Evolutionary conservation across 202 grass and related monocot genomes (phyloP).

Genomic region (Zoysia matrella): DNA sequence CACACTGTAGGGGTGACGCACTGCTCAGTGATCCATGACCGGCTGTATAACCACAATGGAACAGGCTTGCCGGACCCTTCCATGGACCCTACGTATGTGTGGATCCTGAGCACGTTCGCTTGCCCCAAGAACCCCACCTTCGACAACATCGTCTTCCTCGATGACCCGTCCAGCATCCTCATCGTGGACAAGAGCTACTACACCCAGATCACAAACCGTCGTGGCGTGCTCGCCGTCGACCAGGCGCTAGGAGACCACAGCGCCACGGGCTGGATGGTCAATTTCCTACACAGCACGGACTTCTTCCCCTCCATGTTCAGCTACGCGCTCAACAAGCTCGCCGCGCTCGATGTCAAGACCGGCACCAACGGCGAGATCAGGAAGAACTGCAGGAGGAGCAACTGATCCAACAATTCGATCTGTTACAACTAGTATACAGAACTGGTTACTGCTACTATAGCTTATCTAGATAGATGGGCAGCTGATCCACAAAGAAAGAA

Average conservation of each 20-base stretch:
- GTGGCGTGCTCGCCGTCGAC: conserved; percentile 13
- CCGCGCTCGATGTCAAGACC: conserved; percentile 62
- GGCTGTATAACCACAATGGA: conserved; percentile 66
- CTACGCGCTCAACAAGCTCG: conserved; percentile 68
- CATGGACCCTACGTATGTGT: conserved; percentile 46
- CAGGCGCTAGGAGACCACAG: conserved; percentile 45
- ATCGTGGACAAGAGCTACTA: neutral
- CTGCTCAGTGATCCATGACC: conserved; percentile 62
- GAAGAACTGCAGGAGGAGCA: conserved; percentile 56
- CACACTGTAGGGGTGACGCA: conserved; percentile 81
- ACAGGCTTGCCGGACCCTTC: conserved; percentile 50
- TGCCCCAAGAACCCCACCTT: conserved; percentile 34
- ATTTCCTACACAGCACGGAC: conserved; percentile 36
- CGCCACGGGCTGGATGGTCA: conserved; percentile 57
- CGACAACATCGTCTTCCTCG: conserved; percentile 60
- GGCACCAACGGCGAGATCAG: conserved; percentile 71
- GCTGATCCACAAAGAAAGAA: conserved; percentile 5
- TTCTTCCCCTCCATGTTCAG: conserved; percentile 13
- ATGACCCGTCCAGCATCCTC: conserved; percentile 47
- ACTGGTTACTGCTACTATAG: neutral
- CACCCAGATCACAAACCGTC: no score
- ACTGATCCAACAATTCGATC: conserved; percentile 18
- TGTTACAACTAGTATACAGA: neutral
- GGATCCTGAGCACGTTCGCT: conserved; percentile 38
- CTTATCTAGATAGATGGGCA: neutral